These are phyloP conservation scores for Collybia nuda DNA, from an alignment of 768 basidiomycete genomes.

Conservation along the genomic window DNA sequence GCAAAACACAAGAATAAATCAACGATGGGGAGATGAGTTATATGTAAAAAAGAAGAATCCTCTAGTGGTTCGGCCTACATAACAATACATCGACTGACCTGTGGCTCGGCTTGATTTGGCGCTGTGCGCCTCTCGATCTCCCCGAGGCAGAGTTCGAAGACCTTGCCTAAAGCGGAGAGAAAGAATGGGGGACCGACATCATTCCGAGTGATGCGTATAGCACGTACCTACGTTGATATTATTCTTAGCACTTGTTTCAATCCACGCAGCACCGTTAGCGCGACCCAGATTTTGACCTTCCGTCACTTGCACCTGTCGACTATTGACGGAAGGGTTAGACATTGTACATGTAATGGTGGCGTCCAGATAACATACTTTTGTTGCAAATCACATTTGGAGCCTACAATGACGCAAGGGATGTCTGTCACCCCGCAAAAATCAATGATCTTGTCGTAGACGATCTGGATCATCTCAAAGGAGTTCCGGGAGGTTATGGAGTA, in stretches of 20 bases:
- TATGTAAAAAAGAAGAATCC: too few relatives aligned
- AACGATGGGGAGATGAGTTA: too few relatives aligned
- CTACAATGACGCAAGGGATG: slow-evolving; percentile 93
- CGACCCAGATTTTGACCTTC: slow-evolving; percentile 78
- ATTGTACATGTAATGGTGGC: slow-evolving; percentile 6
- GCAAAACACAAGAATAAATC: too few relatives aligned
- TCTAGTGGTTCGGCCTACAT: slow-evolving; percentile 27
- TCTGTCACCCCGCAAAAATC: slow-evolving; percentile 85
- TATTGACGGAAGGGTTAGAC: slow-evolving; percentile 21
- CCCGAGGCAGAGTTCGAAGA: slow-evolving; percentile 80
- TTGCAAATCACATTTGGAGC: slow-evolving; percentile 85
- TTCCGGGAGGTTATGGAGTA: slow-evolving; percentile 89
- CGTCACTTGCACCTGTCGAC: slow-evolving; percentile 71
- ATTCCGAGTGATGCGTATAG: not conserved
- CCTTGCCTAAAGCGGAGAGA: slow-evolving; percentile 52
- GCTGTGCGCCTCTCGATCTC: slow-evolving; percentile 79
- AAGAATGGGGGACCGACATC: slow-evolving; percentile 1
- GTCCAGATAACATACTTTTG: slow-evolving; percentile 53
- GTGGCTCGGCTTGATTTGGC: slow-evolving; percentile 45
- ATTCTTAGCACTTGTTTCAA: slow-evolving; percentile 88
- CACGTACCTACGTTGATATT: slow-evolving; percentile 86
- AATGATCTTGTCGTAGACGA: slow-evolving; percentile 95
- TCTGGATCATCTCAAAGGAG: slow-evolving; percentile 94
- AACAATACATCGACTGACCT: slow-evolving; percentile 34
- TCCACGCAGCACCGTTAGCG: slow-evolving; percentile 71